Base-by-base conservation (phyloP, 768 basidiomycete species). In the Lactarius hatsudake region DNA sequence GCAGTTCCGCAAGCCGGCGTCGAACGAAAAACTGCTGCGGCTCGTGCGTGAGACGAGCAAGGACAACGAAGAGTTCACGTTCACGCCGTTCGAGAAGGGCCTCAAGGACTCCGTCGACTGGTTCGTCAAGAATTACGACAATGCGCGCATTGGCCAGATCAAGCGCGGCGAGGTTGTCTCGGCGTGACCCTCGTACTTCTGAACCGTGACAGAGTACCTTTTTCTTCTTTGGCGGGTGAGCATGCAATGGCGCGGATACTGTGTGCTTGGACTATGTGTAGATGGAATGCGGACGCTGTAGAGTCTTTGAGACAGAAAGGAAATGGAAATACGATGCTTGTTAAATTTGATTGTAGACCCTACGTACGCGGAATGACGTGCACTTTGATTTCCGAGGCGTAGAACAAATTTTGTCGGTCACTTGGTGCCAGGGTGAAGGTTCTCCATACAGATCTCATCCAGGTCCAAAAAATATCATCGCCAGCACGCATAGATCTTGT, bases 1-100 rank as follows among this genome's bases (percentile, higher is more conserved):
- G 0, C 95, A 96, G 77, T 94, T 89, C 84, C 88, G 94, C 71
- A 97, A 97, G 79, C 94, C 94, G 1, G 95, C 95, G 20, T 93
- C 93, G 53, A 98, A 98, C 78, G 87, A 85, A 73, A 96, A 95
- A 77, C 80, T 96, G 8, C 15, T 59, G 36, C 58, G 58, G 5
- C 58, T 59, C 23, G 58, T 59, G 23, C 58, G 58, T 38, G 58
- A 75, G 91, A 61, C 77, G 77, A 30, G 58, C 23, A 59, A 59
- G 58, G 78, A 91, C 62, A 87, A 93, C 53, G 88, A 89, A 32
- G 87, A 81, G 3, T 96, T 95, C 80, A 73, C 89, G 77, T 97
- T 96, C 78, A 96, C 94, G 36, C 94, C 94, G 9, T 96, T 98
- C 76, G 85, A 93, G 45, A 68, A 86, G 78, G 58, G 58, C 30